Percentiles rank a stretch among this genome's conserved stretches.
Conservation (phyloP, 129 eudicot genomes). For the Pittosporum tobira region DNA sequence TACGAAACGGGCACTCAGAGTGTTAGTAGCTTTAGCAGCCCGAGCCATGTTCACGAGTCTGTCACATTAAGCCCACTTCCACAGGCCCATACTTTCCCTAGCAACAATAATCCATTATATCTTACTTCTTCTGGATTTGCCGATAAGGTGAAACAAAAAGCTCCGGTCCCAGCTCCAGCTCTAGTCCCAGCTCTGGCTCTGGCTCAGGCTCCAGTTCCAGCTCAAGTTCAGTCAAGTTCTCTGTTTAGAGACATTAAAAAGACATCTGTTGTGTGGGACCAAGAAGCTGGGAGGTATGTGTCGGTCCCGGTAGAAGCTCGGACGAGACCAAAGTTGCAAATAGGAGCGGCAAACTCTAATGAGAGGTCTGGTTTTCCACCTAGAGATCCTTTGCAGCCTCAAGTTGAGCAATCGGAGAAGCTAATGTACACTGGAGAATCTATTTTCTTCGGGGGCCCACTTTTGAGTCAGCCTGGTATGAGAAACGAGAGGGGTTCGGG, state of each 20-base stretch:
- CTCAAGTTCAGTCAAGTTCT: slow-evolving; percentile 18
- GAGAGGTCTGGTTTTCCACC: slow-evolving; percentile 22
- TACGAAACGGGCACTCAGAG: slow-evolving; percentile 67
- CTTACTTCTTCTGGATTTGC: slow-evolving; percentile 38
- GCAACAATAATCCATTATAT: slow-evolving; percentile 8
- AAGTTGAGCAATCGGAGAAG: slow-evolving; percentile 53
- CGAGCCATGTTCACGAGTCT: slow-evolving; percentile 66
- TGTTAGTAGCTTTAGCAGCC: slow-evolving; percentile 74
- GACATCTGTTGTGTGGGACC: slow-evolving; percentile 91
- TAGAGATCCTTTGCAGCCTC: slow-evolving; percentile 16
- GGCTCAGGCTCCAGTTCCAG: slow-evolving; percentile 2
- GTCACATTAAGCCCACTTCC: slow-evolving; percentile 64
- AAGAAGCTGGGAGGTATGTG: slow-evolving; percentile 87
- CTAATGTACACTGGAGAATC: slow-evolving; percentile 61
- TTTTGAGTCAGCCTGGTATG: slow-evolving; percentile 35
- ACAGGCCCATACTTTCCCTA: slow-evolving; percentile 16
- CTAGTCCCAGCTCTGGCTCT: slow-evolving; percentile 5
- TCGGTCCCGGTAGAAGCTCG: slow-evolving; percentile 55
- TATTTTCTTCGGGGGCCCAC: slow-evolving; percentile 86
- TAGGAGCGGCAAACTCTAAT: slow-evolving; percentile 21
- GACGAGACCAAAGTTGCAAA: slow-evolving; percentile 23
- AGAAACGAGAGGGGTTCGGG: slow-evolving; percentile 27
- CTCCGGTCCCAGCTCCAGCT: slow-evolving; percentile 27
- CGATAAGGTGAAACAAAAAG: slow-evolving; percentile 26
- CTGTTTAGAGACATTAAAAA: slow-evolving; percentile 69